These are phyloP conservation scores for Aureobasidium sp. DNA, from an alignment of 2,329 filamentous ascomycete species.

Conservation along the genomic window DNA sequence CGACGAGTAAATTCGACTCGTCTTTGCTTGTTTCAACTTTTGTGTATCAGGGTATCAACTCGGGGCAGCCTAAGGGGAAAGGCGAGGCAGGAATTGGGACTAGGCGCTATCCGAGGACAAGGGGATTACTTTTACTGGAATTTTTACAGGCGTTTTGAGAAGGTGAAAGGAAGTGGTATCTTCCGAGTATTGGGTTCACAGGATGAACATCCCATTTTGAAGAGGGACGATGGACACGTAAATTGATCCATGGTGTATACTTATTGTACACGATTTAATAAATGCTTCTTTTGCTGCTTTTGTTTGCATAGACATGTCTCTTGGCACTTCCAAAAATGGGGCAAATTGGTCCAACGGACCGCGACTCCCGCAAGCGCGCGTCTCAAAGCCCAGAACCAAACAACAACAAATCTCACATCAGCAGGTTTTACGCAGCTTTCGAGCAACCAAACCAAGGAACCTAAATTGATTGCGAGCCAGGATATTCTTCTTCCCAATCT, in stretches of 20 bases:
- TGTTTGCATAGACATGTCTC: not conserved
- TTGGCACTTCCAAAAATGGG: not conserved
- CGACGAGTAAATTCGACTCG: not conserved
- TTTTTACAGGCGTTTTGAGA: slow-evolving; percentile 1
- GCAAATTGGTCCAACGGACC: not conserved
- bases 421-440: not conserved
- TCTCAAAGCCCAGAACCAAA: not conserved
- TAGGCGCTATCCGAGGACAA: not conserved
- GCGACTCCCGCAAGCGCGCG: not conserved
- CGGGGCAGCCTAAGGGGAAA: not conserved
- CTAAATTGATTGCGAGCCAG: not conserved
- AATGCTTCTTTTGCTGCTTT: not conserved
- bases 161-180: slow-evolving; percentile 4
- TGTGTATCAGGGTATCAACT: not conserved
- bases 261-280: slow-evolving; percentile 5
- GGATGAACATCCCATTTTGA: not conserved
- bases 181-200: not conserved
- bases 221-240: not conserved
- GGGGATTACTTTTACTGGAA: not conserved
- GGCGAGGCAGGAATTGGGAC: not conserved
- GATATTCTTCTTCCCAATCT: not conserved
- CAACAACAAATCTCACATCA: slow-evolving; percentile 4
- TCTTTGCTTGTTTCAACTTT: not conserved
- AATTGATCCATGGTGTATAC: slow-evolving; percentile 1
- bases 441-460: not conserved